phyloP scores from a whole-genome alignment of 352 stramenopile species.

The Globisporangium paddicum region DNA sequence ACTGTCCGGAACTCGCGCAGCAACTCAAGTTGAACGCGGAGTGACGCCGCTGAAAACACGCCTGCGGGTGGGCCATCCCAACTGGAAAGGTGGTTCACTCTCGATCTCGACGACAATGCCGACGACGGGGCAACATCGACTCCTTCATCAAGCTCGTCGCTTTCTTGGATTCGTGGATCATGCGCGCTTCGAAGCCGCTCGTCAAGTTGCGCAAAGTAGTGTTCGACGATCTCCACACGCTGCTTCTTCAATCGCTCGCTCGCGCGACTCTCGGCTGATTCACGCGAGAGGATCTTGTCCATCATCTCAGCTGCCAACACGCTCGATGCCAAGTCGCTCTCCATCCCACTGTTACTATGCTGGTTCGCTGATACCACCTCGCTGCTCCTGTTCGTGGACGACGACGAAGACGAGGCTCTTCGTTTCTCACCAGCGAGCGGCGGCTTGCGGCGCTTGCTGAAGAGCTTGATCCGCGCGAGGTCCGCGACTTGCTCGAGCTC shows the following conservation, averaged over 20 bases:
- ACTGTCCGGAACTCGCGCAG: slow-evolving; percentile 43
- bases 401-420: not conserved
- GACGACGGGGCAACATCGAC: not conserved
- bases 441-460: slow-evolving; percentile 18
- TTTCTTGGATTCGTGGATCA: not conserved
- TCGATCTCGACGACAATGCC: not conserved
- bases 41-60: slow-evolving; percentile 46
- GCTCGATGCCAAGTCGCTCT: slow-evolving; percentile 24
- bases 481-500: slow-evolving; percentile 60
- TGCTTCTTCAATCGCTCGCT: slow-evolving; percentile 30
- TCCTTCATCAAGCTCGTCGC: not conserved
- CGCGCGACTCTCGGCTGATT: slow-evolving; percentile 29
- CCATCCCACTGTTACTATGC: not conserved
- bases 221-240: slow-evolving; percentile 31
- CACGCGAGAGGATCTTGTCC: slow-evolving; percentile 35
- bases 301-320: slow-evolving; percentile 27
- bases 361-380: not conserved
- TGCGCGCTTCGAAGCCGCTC: not conserved
- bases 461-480: slow-evolving; percentile 51
- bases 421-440: not conserved
- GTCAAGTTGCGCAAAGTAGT: slow-evolving; percentile 34
- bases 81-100: slow-evolving; percentile 5
- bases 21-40: slow-evolving; percentile 72
- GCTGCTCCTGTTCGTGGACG: not conserved
- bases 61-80: slow-evolving; percentile 19